Conservation (phyloP, 2,329 filamentous ascomycete species). For the Pseudogymnoascus sp. region DNA sequence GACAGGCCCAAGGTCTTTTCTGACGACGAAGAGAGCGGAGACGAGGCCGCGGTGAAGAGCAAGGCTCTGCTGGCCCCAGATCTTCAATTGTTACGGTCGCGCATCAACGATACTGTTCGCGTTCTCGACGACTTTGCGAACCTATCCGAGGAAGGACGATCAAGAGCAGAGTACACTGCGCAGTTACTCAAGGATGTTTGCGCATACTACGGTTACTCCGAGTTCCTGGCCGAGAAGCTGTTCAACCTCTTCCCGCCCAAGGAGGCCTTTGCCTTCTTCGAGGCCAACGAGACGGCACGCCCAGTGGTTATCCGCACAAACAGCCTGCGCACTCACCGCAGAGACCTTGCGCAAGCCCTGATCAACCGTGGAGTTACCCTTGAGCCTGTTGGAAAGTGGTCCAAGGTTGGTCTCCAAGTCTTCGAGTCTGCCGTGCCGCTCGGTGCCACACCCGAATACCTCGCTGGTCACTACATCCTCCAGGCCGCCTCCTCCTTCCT, state of each 20-base stretch:
- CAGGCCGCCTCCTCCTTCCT: constrained; percentile 96
- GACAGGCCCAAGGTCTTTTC: constrained; percentile 62
- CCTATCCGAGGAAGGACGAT: constrained; percentile 70
- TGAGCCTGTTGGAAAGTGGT: constrained; percentile 97
- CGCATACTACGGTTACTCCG: constrained; percentile 92
- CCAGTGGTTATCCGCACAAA: constrained; percentile 96
- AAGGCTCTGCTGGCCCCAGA: constrained; percentile 72
- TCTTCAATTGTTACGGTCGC: constrained; percentile 75
- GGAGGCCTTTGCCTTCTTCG: constrained; percentile 96
- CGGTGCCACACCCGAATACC: constrained; percentile 93
- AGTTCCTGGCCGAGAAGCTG: constrained; percentile 91
- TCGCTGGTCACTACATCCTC: constrained; percentile 94
- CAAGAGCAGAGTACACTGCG: constrained; percentile 77
- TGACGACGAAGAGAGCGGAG: constrained; percentile 54
- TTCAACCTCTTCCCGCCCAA: constrained; percentile 85
- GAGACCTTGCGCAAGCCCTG: constrained; percentile 81
- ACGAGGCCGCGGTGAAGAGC: constrained; percentile 49
- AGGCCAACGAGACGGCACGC: constrained; percentile 91
- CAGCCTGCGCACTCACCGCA: constrained; percentile 69
- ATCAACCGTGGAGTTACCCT: constrained; percentile 95
- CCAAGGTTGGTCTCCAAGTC: constrained; percentile 91
- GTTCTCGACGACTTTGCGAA: constrained; percentile 84
- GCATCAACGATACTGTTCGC: constrained; percentile 89
- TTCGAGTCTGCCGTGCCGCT: constrained; percentile 78
- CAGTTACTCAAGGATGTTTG: constrained; percentile 88